Percentiles rank a stretch among this genome's conserved stretches.
phyloP scores from a whole-genome alignment of 176 grass and related monocot genomes.

The Oryza glumipatula region DNA sequence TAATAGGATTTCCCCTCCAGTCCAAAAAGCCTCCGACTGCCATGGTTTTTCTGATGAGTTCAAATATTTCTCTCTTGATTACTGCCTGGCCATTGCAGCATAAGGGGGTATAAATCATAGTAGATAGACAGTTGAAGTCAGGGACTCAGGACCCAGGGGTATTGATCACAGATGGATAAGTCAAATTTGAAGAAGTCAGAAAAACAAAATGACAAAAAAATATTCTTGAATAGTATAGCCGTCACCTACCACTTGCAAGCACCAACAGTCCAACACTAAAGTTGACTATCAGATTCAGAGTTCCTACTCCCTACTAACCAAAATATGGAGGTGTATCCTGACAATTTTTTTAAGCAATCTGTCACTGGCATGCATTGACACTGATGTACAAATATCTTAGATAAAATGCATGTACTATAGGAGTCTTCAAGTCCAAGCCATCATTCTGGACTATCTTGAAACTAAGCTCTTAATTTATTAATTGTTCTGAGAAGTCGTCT shows the following conservation, averaged over 20 bases:
- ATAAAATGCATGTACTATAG: not conserved
- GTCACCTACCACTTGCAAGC: not conserved
- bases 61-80: slow-evolving; percentile 4
- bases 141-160: too few relatives aligned
- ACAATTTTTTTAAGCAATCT: not conserved
- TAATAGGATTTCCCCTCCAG: slow-evolving; percentile 65
- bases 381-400: not conserved
- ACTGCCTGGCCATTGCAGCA: not conserved
- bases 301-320: not conserved
- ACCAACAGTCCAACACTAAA: not conserved
- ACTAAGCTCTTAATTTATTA: slow-evolving; percentile 14
- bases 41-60: slow-evolving; percentile 45
- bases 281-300: not conserved
- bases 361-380: not conserved
- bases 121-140: too few relatives aligned
- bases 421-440: not conserved
- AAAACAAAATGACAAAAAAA: slow-evolving; percentile 35
- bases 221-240: not conserved
- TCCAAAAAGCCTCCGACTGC: slow-evolving; percentile 48
- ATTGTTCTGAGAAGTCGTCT: not conserved
- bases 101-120: slow-evolving; percentile 28
- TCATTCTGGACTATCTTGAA: slow-evolving; percentile 21
- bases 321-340: not conserved
- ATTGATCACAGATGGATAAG: too few relatives aligned
- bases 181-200: slow-evolving; percentile 29